Evolutionary conservation across 768 basidiomycete genomes (phyloP).

Genomic region (Calocera cornea): DNA sequence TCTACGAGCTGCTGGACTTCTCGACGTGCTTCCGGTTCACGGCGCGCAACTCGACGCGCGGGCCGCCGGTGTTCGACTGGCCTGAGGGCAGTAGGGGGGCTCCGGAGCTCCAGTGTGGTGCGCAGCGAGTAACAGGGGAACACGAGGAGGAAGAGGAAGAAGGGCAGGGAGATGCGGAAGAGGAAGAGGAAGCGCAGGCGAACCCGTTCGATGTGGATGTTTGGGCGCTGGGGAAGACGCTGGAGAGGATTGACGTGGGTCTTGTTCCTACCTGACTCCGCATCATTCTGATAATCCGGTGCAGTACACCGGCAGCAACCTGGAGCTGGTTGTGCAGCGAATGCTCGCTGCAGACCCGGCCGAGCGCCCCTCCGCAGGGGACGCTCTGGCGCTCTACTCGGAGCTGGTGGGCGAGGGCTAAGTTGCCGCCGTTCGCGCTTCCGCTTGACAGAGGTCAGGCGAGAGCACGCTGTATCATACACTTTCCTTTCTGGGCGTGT

Average conservation of each 20-base stretch:
- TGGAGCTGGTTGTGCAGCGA: not conserved
- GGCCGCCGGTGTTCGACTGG: not conserved
- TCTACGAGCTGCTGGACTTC: conserved; percentile 5
- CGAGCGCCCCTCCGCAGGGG: not conserved
- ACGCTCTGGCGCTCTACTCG: not conserved
- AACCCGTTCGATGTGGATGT: conserved; percentile 2
- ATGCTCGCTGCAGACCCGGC: not conserved
- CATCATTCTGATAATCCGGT: not conserved
- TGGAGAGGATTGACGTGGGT: not conserved
- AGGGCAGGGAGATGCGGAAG: not conserved
- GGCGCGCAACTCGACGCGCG: not conserved
- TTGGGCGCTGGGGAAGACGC: not conserved
- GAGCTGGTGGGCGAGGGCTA: not conserved
- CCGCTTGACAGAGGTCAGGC: not conserved
- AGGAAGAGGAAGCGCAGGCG: not conserved
- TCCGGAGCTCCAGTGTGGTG: not conserved
- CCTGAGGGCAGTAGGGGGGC: not conserved
- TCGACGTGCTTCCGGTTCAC: not conserved
- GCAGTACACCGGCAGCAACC: not conserved
- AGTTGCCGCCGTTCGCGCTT: not conserved
- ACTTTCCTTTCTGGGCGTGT: not conserved
- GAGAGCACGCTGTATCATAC: not conserved
- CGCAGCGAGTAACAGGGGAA: not conserved
- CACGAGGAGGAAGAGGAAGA: not conserved
- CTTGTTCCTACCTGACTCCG: not conserved